Percentiles rank a stretch among this genome's conserved stretches.
Evolutionary conservation across 2,329 filamentous ascomycete genomes (phyloP).

Genomic region (Byssoonygena ceratinophila): DNA sequence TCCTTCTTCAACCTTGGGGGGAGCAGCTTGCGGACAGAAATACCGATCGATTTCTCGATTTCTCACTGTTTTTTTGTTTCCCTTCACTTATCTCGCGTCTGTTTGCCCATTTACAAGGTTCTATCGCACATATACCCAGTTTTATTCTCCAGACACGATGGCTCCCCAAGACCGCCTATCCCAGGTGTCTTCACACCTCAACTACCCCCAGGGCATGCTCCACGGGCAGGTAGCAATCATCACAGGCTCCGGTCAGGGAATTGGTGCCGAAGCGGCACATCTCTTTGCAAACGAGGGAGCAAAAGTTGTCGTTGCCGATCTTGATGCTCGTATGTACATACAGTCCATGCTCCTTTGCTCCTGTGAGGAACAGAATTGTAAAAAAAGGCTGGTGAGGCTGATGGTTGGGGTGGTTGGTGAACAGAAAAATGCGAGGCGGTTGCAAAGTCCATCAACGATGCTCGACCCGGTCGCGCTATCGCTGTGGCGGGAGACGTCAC

Average conservation of each 20-base stretch:
- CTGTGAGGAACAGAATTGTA: no score
- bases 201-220: conserved; percentile 70
- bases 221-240: conserved; percentile 75
- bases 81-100: neutral
- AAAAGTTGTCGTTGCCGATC: conserved; percentile 72
- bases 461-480: conserved; percentile 54
- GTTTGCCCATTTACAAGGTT: neutral
- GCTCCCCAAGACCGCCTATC: conserved; percentile 48
- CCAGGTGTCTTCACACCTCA: conserved; percentile 68
- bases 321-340: conserved; percentile 57
- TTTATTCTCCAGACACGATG: neutral
- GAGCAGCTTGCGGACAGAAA: neutral
- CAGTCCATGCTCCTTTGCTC: no score
- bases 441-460: conserved; percentile 57
- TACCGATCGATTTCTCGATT: neutral
- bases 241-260: conserved; percentile 76
- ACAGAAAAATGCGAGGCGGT: conserved; percentile 59
- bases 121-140: neutral
- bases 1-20: neutral
- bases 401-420: no score
- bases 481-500: conserved; percentile 69
- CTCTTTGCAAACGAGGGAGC: conserved; percentile 82
- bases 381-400: no score
- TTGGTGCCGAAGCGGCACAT: conserved; percentile 71
- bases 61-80: neutral